Evolutionary conservation across 2,329 filamentous ascomycete genomes (phyloP).

Genomic region (Drechslerella dactyloides): DNA sequence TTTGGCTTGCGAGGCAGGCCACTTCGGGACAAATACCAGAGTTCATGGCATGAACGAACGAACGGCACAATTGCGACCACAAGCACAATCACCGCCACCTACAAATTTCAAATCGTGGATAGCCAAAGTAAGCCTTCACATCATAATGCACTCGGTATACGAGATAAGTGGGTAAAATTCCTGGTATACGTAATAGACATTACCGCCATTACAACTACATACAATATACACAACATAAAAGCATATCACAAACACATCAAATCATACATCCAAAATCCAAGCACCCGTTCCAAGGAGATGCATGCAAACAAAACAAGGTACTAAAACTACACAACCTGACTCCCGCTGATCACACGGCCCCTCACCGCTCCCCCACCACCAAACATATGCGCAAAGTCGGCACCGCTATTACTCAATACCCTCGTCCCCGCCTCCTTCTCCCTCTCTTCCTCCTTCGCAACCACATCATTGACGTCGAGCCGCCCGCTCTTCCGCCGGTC

Average conservation of each 20-base stretch:
- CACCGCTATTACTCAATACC: constrained; percentile 40
- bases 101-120: too few relatives aligned
- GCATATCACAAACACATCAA: not conserved
- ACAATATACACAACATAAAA: too few relatives aligned
- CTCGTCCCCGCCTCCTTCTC: constrained; percentile 37
- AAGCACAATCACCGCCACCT: too few relatives aligned
- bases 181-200: too few relatives aligned
- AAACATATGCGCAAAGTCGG: constrained; percentile 46
- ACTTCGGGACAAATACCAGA: too few relatives aligned
- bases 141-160: too few relatives aligned
- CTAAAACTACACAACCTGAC: constrained; percentile 32
- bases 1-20: too few relatives aligned
- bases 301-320: constrained; percentile 1
- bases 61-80: too few relatives aligned
- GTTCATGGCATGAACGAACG: too few relatives aligned
- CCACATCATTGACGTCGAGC: constrained; percentile 10
- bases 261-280: not conserved
- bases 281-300: not conserved
- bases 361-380: constrained; percentile 8
- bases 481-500: constrained; percentile 16
- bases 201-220: too few relatives aligned
- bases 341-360: constrained; percentile 42
- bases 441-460: constrained; percentile 23
- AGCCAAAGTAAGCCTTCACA: too few relatives aligned
- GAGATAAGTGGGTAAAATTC: too few relatives aligned